These are phyloP conservation scores for Penicillium sp. DNA, from an alignment of 2,329 filamentous ascomycete species.

Conservation along the genomic window DNA sequence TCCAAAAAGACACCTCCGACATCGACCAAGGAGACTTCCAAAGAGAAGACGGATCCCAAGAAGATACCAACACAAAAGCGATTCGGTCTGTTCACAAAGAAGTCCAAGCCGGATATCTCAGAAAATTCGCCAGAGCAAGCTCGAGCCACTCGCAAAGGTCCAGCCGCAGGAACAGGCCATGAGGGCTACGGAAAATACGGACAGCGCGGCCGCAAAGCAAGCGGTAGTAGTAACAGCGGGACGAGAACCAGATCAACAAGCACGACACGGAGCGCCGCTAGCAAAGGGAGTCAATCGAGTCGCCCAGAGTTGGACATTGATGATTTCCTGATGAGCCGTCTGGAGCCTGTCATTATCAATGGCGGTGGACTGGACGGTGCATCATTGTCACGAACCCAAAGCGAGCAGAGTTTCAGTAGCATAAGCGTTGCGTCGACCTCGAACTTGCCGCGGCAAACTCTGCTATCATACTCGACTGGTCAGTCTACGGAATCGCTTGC, in stretches of 20 bases:
- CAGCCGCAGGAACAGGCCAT: conserved; percentile 88
- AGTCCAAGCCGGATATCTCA: conserved; percentile 63
- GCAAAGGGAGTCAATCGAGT: conserved; percentile 45
- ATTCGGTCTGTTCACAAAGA: conserved; percentile 76
- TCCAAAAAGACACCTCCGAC: conserved; percentile 39
- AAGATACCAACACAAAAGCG: conserved; percentile 53
- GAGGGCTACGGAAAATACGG: conserved; percentile 60
- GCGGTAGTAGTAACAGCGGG: conserved; percentile 42
- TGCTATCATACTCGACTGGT: conserved; percentile 27
- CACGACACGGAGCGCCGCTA: conserved; percentile 39
- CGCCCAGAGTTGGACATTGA: conserved; percentile 47
- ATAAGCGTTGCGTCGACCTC: conserved; percentile 33
- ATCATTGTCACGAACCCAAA: conserved; percentile 39
- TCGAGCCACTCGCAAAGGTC: conserved; percentile 67
- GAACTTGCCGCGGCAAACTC: conserved; percentile 22
- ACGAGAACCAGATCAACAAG: conserved; percentile 45
- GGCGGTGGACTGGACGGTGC: conserved; percentile 44
- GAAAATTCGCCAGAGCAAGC: conserved; percentile 53
- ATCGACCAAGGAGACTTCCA: conserved; percentile 32
- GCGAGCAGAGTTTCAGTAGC: conserved; percentile 42
- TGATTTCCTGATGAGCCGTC: conserved; percentile 48
- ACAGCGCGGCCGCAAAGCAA: conserved; percentile 46
- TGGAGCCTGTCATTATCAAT: conserved; percentile 52
- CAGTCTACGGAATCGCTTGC: conserved; percentile 38
- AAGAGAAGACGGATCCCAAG: conserved; percentile 32